Base-by-base conservation (phyloP, 177 flowering plant species). In the Vitis hybrid region DNA sequence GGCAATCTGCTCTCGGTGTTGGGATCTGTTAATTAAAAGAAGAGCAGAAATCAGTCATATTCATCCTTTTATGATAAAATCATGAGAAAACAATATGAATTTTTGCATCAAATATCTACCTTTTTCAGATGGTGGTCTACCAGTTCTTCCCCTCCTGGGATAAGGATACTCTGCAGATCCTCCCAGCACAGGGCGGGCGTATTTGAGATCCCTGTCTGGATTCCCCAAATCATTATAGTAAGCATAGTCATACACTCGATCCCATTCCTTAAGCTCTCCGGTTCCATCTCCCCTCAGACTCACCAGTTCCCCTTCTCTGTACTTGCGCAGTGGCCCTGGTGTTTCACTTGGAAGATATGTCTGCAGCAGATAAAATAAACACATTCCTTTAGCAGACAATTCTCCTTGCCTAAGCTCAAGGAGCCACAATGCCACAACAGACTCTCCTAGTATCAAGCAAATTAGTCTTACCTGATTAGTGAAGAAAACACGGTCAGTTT, bases 171-270 rank as follows among this genome's bases (percentile, higher is more conserved):
- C 72, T 5, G 54, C 2, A 6, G 88, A 83, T 21, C 91, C 91
- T 65, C 91, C 91, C 67, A 88, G 88, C 65, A 78, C 71, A 1
- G 84, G 89, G 1, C 89, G 82, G 17, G 52, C 80, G 60, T 75
- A 67, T 3, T 81, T 54, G 0, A 72, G 14, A 49, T 79, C 87
- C 56, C 74, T 79, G 34, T 83, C 85, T 3, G 91, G 91, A 61
- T 83, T 59, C 3, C 88, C 89, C 73, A 88, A 71, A 73, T 88
- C 91, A 64, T 88, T 88, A 77, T 88, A 88, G 55, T 59, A 65
- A 54, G 81, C 89, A 71, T 88, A 88, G 73, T 88, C 91, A 75
- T 88, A 88, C 5, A 85, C 83, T 52, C 91, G 66, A 56, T 87
- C 91, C 87, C 89, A 81, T 75, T 85, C 84, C 57, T 87, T 21